Evolutionary conservation across 208 protist genomes (phyloP).

Genomic region (Leishmania turanica): DNA sequence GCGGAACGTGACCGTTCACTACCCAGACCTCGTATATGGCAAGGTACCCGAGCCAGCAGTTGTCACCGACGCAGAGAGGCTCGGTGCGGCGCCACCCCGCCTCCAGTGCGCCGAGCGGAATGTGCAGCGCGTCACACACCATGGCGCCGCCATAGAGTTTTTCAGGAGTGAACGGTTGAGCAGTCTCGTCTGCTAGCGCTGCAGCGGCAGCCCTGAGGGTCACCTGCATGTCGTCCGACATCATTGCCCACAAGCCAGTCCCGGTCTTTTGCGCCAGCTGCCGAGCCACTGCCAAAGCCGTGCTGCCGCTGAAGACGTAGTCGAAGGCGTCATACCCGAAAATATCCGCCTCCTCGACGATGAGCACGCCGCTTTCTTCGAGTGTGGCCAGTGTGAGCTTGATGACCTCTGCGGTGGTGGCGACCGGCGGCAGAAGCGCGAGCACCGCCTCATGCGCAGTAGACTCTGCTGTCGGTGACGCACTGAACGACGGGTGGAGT

Average conservation of each 20-base stretch:
- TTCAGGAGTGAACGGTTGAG: constrained; percentile 14
- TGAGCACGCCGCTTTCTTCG: constrained; percentile 18
- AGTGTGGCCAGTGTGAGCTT: constrained; percentile 38
- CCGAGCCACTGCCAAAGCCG: constrained; percentile 26
- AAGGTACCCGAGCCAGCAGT: constrained; percentile 56
- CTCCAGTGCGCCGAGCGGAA: constrained; percentile 46
- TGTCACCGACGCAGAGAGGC: constrained; percentile 36
- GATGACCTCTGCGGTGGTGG: constrained; percentile 34
- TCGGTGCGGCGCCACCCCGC: constrained; percentile 34
- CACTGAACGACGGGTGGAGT: constrained; percentile 7
- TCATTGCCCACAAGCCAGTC: constrained; percentile 17
- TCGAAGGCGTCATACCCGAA: constrained; percentile 39
- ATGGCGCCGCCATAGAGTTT: constrained; percentile 43
- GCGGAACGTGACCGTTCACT: constrained; percentile 78
- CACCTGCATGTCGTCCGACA: constrained; percentile 1
- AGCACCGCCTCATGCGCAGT: constrained; percentile 49
- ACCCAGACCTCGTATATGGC: constrained; percentile 47
- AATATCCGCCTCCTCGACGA: constrained; percentile 37
- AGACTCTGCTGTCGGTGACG: background rate
- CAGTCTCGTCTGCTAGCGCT: constrained; percentile 22
- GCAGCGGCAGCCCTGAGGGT: constrained; percentile 37
- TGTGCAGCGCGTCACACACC: constrained; percentile 30
- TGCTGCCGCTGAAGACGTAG: constrained; percentile 28
- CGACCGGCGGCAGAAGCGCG: constrained; percentile 54
- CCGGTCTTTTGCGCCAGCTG: constrained; percentile 20